phyloP scores from a whole-genome alignment of 2,329 filamentous ascomycete genomes.

The Pseudocercospora cruenta region DNA sequence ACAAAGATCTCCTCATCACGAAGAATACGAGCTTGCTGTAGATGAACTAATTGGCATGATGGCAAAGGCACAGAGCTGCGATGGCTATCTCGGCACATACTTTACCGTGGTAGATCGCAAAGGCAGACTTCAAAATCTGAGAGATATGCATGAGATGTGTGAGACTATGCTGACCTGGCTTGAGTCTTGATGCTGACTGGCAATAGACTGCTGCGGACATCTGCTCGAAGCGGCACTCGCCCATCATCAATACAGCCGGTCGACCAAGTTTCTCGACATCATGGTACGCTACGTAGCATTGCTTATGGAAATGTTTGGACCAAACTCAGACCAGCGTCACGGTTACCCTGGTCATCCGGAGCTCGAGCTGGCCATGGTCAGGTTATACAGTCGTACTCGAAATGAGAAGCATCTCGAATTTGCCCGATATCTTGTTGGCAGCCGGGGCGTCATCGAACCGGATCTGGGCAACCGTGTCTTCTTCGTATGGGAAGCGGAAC shows the following conservation, averaged over 20 bases:
- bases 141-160: constrained; percentile 16
- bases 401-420: constrained; percentile 5
- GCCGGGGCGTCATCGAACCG: constrained; percentile 8
- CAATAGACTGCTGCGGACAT: constrained; percentile 9
- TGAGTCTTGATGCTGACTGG: neutral
- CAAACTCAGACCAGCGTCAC: neutral
- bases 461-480: constrained; percentile 8
- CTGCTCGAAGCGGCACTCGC: constrained; percentile 13
- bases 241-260: constrained; percentile 8
- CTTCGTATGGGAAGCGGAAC: constrained; percentile 11
- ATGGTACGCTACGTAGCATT: constrained; percentile 8
- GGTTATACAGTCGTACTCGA: constrained; percentile 7
- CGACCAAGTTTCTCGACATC: constrained; percentile 4
- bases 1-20: neutral
- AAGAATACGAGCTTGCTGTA: constrained; percentile 1
- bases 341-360: constrained; percentile 13
- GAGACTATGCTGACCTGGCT: neutral
- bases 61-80: constrained; percentile 5
- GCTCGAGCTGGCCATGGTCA: constrained; percentile 8
- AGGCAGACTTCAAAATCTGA: constrained; percentile 6
- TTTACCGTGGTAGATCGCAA: constrained; percentile 12
- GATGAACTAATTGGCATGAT: constrained; percentile 13
- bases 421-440: constrained; percentile 7
- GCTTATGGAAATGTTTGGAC: constrained; percentile 3
- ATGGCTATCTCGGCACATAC: constrained; percentile 10